These are phyloP conservation scores for Moniliella sp. DNA, from an alignment of 1,284 basidiomycete species.

Conservation along the genomic window DNA sequence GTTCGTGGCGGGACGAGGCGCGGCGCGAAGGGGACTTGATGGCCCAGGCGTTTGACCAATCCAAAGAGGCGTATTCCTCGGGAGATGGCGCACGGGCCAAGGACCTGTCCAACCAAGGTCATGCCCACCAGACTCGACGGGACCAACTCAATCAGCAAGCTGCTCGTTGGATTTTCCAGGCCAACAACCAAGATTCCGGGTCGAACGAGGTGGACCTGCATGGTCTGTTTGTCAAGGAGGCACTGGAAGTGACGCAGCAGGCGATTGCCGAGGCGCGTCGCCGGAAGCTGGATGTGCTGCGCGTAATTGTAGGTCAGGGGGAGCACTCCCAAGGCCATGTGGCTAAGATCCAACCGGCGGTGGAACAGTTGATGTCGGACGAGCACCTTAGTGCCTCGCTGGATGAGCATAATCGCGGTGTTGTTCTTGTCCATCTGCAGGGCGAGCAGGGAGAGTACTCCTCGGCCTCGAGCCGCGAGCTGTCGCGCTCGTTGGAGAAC, in stretches of 20 bases:
- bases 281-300: constrained; percentile 47
- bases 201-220: constrained; percentile 44
- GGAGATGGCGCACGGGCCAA: constrained; percentile 64
- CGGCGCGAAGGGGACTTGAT: constrained; percentile 26
- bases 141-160: constrained; percentile 63
- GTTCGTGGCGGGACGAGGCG: constrained; percentile 19
- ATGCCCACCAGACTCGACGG: constrained; percentile 58
- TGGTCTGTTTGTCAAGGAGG: constrained; percentile 74
- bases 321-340: constrained; percentile 59
- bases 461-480: too few relatives aligned
- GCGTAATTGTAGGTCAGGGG: constrained; percentile 65
- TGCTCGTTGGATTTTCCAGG: constrained; percentile 61
- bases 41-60: constrained; percentile 22
- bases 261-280: constrained; percentile 50
- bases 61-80: constrained; percentile 42
- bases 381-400: too few relatives aligned
- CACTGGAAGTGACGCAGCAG: constrained; percentile 34
- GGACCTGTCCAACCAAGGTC: constrained; percentile 59
- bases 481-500: too few relatives aligned
- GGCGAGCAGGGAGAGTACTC: too few relatives aligned
- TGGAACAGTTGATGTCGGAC: constrained; percentile 66
- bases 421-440: too few relatives aligned
- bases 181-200: constrained; percentile 5
- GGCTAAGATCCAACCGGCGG: constrained; percentile 77
- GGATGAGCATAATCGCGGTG: too few relatives aligned